phyloP scores from a whole-genome alignment of 169 alveolate genomes.

The Plasmodium billcollinsi region DNA sequence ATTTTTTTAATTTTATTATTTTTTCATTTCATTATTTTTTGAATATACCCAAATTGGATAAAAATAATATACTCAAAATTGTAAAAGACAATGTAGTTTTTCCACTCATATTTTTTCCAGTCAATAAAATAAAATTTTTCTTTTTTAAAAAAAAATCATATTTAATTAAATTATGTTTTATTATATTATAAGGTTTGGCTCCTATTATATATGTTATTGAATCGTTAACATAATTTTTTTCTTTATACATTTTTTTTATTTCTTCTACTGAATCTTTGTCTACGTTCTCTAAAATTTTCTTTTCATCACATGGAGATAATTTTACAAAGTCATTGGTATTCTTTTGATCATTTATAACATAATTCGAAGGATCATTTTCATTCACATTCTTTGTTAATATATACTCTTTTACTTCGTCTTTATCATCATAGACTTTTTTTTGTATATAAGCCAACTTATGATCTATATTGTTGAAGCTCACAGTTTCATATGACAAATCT shows the following conservation, averaged over 20 bases:
- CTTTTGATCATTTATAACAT: neutral
- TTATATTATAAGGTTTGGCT: slow-evolving; percentile 69
- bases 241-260: slow-evolving; percentile 58
- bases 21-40: neutral
- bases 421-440: slow-evolving; percentile 7
- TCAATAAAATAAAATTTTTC: slow-evolving; percentile 60
- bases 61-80: slow-evolving; percentile 58
- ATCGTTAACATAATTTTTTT: slow-evolving; percentile 65
- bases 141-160: slow-evolving; percentile 73
- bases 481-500: slow-evolving; percentile 23
- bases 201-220: slow-evolving; percentile 56
- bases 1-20: neutral
- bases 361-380: neutral
- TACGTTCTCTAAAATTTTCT: slow-evolving; percentile 19
- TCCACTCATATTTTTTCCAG: slow-evolving; percentile 77
- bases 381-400: neutral
- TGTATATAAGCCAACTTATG: slow-evolving; percentile 44
- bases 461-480: slow-evolving; percentile 13
- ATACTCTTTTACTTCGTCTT: neutral
- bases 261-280: slow-evolving; percentile 59
- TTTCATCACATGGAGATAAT: slow-evolving; percentile 38
- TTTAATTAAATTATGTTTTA: slow-evolving; percentile 52
- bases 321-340: neutral
- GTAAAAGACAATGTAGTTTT: slow-evolving; percentile 74
- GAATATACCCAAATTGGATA: slow-evolving; percentile 60